Conservation (phyloP, 805 yeast species). For the Candida pseudoglaebosa region DNA sequence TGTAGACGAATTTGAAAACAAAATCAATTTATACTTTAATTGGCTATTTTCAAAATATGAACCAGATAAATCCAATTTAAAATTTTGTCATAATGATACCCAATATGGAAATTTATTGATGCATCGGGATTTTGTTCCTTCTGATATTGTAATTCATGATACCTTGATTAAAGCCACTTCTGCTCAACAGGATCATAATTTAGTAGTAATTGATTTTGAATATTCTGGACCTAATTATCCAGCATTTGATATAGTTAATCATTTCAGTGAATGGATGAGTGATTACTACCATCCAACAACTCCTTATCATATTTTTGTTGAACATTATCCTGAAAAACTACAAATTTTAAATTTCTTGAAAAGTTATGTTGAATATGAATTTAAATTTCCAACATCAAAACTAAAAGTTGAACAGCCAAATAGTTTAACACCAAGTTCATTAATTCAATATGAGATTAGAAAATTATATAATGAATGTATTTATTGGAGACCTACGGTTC, state of each 20-base stretch:
- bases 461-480: conserved; percentile 60
- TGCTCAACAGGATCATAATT: conserved; percentile 40
- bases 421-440: conserved; percentile 17
- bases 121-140: conserved; percentile 49
- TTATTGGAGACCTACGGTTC: conserved; percentile 78
- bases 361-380: conserved; percentile 70
- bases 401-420: conserved; percentile 17
- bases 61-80: conserved; percentile 45
- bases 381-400: conserved; percentile 32
- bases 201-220: conserved; percentile 95
- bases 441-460: conserved; percentile 42
- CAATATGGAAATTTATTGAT: conserved; percentile 92
- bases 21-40: conserved; percentile 49
- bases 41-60: conserved; percentile 60
- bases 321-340: conserved; percentile 61
- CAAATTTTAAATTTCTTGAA: conserved; percentile 69
- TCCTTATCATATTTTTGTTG: conserved; percentile 49
- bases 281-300: conserved; percentile 67
- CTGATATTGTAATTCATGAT: conserved; percentile 27
- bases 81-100: conserved; percentile 93
- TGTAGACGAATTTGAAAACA: conserved; percentile 47
- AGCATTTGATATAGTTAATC: conserved; percentile 88
- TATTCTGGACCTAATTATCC: conserved; percentile 89
- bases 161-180: conserved; percentile 22
- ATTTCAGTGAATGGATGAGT: conserved; percentile 96